Conservation (phyloP, 345 rosid genomes). For the Bruguiera sexangula region DNA sequence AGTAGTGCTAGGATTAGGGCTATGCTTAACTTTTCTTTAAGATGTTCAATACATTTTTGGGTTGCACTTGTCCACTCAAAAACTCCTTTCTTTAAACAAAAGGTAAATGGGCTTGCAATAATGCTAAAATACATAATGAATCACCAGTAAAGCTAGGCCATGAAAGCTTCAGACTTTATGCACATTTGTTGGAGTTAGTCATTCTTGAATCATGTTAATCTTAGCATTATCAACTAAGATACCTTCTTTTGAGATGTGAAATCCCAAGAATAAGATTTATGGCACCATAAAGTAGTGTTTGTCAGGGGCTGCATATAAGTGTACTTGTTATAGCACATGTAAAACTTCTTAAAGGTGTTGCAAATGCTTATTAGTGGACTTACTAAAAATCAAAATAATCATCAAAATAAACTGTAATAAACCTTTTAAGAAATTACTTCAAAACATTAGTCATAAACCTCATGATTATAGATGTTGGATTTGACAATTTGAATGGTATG, state of each 20-base stretch:
- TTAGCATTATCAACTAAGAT: not conserved
- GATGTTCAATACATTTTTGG: too few species aligned
- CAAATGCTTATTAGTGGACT: not conserved
- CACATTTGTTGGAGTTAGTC: not conserved
- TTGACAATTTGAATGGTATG: too few species aligned
- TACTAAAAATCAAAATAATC: not conserved
- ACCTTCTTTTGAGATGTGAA: fast-evolving
- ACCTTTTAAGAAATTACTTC: not conserved
- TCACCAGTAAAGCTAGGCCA: not conserved
- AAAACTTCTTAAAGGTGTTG: not conserved
- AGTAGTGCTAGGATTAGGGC: not conserved
- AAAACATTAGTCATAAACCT: not conserved
- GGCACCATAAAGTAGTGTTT: not conserved
- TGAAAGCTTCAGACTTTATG: not conserved
- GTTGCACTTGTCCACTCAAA: not conserved
- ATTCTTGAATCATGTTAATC: not conserved
- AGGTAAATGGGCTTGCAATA: not conserved
- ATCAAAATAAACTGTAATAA: too few species aligned
- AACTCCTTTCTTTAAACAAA: not conserved
- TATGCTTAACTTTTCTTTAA: not conserved
- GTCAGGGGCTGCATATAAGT: not conserved
- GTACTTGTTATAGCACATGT: too few species aligned
- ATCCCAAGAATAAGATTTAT: not conserved
- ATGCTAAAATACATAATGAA: not conserved
- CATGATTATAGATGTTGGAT: not conserved